Conservation (phyloP, 805 yeast genomes). For the Candida nemodendra region DNA sequence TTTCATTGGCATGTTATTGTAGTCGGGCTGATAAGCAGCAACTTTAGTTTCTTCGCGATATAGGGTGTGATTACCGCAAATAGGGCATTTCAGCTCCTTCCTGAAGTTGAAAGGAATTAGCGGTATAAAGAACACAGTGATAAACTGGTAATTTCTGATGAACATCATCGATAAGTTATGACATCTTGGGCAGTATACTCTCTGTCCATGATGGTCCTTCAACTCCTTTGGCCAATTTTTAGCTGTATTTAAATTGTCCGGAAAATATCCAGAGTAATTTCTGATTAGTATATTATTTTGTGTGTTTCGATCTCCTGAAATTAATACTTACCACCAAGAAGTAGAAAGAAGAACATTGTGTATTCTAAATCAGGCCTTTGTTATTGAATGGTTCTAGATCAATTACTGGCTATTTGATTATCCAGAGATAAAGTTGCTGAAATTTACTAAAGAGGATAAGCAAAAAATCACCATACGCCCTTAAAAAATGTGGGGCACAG, state of each 20-base stretch:
- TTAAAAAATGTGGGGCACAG: background rate
- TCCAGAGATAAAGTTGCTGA: background rate
- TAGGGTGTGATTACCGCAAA: slow-evolving; percentile 21
- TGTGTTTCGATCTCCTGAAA: too few relatives aligned
- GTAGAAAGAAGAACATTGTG: slow-evolving; percentile 20
- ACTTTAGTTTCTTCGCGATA: too few relatives aligned
- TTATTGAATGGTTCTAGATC: too few relatives aligned
- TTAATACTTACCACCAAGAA: slow-evolving; percentile 22
- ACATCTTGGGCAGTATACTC: slow-evolving; percentile 26
- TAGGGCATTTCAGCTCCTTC: slow-evolving; percentile 25
- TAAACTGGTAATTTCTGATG: slow-evolving; percentile 21
- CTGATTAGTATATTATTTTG: too few relatives aligned
- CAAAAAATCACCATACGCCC: background rate
- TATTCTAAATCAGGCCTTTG: too few relatives aligned
- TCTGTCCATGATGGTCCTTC: slow-evolving; percentile 11
- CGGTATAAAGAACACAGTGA: slow-evolving; percentile 28
- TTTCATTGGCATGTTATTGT: too few relatives aligned
- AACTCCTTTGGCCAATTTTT: slow-evolving; percentile 14
- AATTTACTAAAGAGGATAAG: background rate
- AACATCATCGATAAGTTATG: slow-evolving; percentile 28
- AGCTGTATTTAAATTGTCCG: slow-evolving; percentile 5
- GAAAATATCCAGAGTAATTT: too few relatives aligned
- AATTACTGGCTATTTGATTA: too few relatives aligned
- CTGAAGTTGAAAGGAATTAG: slow-evolving; percentile 24
- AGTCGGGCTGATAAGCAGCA: too few relatives aligned